Conservation (phyloP, 179 eudicot species). For the Drosera spatulata region DNA sequence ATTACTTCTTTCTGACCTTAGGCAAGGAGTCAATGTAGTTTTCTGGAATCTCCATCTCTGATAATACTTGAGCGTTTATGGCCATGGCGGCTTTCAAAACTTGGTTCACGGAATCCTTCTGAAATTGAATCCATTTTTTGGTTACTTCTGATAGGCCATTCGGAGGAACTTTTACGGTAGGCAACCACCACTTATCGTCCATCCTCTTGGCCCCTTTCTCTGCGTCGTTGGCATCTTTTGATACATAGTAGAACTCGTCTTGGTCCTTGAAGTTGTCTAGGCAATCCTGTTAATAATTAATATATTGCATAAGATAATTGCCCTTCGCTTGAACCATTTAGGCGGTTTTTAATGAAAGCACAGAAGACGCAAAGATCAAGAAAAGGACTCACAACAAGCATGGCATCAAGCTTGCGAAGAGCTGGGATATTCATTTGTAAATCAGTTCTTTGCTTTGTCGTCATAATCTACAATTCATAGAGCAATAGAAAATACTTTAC, state of each 20-base stretch:
- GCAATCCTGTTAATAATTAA: constrained; percentile 39
- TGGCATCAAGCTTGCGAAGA: constrained; percentile 49
- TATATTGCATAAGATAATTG: not conserved
- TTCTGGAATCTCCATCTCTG: constrained; percentile 73
- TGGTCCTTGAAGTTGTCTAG: constrained; percentile 75
- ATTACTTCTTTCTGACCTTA: constrained; percentile 33
- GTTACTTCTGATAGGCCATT: constrained; percentile 55
- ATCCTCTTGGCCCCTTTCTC: constrained; percentile 14
- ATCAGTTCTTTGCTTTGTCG: constrained; percentile 57
- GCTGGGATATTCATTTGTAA: constrained; percentile 73
- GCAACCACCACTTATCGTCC: constrained; percentile 77
- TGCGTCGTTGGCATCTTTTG: constrained; percentile 36
- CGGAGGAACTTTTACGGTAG: constrained; percentile 60
- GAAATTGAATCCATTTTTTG: constrained; percentile 59
- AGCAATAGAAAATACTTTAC: not conserved
- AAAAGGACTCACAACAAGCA: constrained; percentile 51
- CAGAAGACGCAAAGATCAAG: not conserved
- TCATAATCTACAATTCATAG: constrained; percentile 39
- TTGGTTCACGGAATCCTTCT: constrained; percentile 68
- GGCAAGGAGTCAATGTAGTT: constrained; percentile 72
- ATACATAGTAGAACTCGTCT: constrained; percentile 54
- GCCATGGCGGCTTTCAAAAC: constrained; percentile 88
- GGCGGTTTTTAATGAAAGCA: not conserved
- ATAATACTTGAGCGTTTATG: constrained; percentile 63
- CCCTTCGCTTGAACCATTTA: too few relatives aligned